These are phyloP conservation scores for Neurospora sp. DNA, from an alignment of 495 filamentous ascomycete genomes.

Conservation along the genomic window DNA sequence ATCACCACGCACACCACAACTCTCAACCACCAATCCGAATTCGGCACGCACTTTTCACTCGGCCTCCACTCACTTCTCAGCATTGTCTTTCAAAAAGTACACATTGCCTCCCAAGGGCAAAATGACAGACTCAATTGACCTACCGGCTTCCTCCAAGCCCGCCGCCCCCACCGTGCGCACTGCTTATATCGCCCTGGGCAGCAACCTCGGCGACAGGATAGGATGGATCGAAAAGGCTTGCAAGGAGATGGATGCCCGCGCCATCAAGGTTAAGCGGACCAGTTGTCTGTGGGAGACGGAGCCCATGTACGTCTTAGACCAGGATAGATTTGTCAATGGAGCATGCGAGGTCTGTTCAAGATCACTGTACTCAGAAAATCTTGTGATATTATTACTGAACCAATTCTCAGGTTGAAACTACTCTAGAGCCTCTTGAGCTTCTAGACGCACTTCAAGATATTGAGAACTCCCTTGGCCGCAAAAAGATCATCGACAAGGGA, in stretches of 20 bases:
- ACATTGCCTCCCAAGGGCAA: slow-evolving; percentile 9
- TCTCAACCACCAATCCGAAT: not conserved
- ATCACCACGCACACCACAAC: not conserved
- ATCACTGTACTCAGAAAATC: not conserved
- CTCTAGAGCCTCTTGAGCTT: slow-evolving; percentile 59
- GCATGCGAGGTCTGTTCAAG: slow-evolving; percentile 69
- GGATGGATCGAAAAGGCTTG: slow-evolving; percentile 75
- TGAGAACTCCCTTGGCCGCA: slow-evolving; percentile 65
- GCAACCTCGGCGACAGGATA: slow-evolving; percentile 84
- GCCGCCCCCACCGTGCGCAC: slow-evolving; percentile 17
- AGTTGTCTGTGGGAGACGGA: slow-evolving; percentile 90
- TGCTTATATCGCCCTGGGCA: slow-evolving; percentile 82
- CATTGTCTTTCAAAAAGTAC: slow-evolving; percentile 16
- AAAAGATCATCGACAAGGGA: slow-evolving; percentile 84
- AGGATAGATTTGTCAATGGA: slow-evolving; percentile 83
- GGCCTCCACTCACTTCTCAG: not conserved
- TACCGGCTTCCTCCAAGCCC: not conserved
- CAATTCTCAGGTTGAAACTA: slow-evolving; percentile 63
- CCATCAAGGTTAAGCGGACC: slow-evolving; percentile 66
- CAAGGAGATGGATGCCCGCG: slow-evolving; percentile 56
- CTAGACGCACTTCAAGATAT: slow-evolving; percentile 74
- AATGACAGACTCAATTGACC: not conserved
- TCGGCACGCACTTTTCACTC: not conserved
- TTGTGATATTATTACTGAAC: slow-evolving; percentile 1
- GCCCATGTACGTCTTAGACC: slow-evolving; percentile 91